These are phyloP conservation scores for Phaeosphaeriaceae sp. DNA, from an alignment of 2,329 filamentous ascomycete species.

Conservation along the genomic window DNA sequence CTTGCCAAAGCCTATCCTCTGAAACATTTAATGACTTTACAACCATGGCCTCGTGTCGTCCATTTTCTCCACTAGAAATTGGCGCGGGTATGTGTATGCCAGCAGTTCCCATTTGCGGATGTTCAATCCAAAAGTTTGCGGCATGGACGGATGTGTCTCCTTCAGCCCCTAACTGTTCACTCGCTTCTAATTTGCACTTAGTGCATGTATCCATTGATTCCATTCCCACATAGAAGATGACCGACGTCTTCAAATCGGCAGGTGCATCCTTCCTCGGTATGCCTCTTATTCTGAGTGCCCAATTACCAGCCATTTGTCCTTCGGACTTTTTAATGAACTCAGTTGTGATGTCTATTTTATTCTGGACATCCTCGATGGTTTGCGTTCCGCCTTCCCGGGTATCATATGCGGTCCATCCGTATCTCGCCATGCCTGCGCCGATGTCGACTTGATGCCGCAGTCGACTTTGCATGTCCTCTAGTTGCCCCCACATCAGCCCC, in stretches of 20 bases:
- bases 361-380: constrained; percentile 84
- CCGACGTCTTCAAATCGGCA: constrained; percentile 70
- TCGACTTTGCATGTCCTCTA: constrained; percentile 78
- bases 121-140: constrained; percentile 72
- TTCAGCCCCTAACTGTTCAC: constrained; percentile 55
- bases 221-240: constrained; percentile 81
- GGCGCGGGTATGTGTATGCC: constrained; percentile 68
- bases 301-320: constrained; percentile 83
- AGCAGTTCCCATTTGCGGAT: constrained; percentile 76
- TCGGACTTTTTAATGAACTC: constrained; percentile 90
- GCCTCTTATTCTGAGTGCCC: constrained; percentile 86
- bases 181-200: constrained; percentile 59
- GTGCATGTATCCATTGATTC: constrained; percentile 69
- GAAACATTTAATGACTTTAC: constrained; percentile 72
- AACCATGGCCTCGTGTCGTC: constrained; percentile 67
- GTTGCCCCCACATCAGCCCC: constrained; percentile 85
- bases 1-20: constrained; percentile 76
- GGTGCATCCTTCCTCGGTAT: constrained; percentile 71
- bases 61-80: constrained; percentile 63
- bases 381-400: constrained; percentile 82
- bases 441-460: constrained; percentile 95
- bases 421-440: constrained; percentile 87
- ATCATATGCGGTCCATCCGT: constrained; percentile 97
- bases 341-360: constrained; percentile 85
- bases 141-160: constrained; percentile 60